Percentiles rank a stretch among this genome's conserved stretches.
Conservation (phyloP, 305 asterid species). For the Withania somnifera region DNA sequence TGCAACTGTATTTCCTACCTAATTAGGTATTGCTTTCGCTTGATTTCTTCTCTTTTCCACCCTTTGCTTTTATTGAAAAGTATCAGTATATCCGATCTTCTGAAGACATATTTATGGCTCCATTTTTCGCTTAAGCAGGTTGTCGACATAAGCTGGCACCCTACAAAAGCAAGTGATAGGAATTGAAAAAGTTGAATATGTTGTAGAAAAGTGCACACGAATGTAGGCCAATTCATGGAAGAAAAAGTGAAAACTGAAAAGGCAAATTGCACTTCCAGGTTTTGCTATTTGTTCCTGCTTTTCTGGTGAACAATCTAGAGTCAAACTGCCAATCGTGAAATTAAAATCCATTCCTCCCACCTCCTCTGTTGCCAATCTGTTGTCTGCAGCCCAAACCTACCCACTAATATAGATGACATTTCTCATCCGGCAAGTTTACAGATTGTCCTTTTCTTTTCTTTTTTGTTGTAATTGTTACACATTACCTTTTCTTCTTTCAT, state of each 20-base stretch:
- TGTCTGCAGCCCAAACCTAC: neutral
- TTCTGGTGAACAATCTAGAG: neutral
- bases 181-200: neutral
- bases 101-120: neutral
- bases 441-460: neutral
- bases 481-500: neutral
- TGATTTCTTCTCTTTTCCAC: neutral
- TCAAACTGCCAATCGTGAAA: neutral
- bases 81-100: neutral
- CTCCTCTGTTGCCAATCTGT: neutral
- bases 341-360: neutral
- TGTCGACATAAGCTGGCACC: neutral
- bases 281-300: neutral
- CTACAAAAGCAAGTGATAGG: neutral
- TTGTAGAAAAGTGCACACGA: neutral
- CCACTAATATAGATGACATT: neutral
- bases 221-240: neutral
- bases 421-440: neutral
- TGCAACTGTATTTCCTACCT: neutral
- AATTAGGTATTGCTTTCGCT: neutral
- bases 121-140: neutral
- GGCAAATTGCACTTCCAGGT: neutral
- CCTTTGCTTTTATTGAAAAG: neutral
- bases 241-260: neutral
- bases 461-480: neutral